phyloP scores from a whole-genome alignment of 352 stramenopile species.

The Globisporangium rhizosaccharum region DNA sequence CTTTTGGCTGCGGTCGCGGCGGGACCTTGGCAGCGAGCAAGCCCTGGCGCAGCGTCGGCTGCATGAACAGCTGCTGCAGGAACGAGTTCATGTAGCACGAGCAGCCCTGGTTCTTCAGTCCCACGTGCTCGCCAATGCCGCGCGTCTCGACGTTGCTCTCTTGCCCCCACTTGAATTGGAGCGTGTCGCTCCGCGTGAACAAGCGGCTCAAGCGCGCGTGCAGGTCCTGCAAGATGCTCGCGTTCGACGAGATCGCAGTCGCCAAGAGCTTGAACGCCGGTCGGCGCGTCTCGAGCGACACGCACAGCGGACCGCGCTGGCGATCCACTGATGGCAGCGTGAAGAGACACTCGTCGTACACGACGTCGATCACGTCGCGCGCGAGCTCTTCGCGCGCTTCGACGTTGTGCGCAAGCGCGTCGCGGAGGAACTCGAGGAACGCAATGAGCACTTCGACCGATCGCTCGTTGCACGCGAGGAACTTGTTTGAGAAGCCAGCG shows the following conservation, averaged over 20 bases:
- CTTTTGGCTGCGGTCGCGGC: constrained; percentile 38
- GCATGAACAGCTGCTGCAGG: constrained; percentile 96
- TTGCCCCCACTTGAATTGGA: constrained; percentile 76
- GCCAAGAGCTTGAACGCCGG: constrained; percentile 79
- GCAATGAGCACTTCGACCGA: constrained; percentile 65
- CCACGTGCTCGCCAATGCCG: constrained; percentile 82
- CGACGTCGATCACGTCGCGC: constrained; percentile 64
- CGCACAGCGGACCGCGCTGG: constrained; percentile 61
- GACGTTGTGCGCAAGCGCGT: constrained; percentile 56
- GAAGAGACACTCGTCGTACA: constrained; percentile 84
- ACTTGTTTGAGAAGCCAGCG: constrained; percentile 72
- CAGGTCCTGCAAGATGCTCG: constrained; percentile 56
- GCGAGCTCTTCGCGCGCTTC: constrained; percentile 48
- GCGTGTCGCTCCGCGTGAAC: constrained; percentile 56
- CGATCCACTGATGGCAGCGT: constrained; percentile 64
- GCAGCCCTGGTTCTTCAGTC: constrained; percentile 98
- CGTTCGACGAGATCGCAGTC: constrained; percentile 66
- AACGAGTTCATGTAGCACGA: constrained; percentile 99
- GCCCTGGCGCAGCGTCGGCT: constrained; percentile 71
- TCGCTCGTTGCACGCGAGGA: constrained; percentile 65
- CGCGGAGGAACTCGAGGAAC: constrained; percentile 72
- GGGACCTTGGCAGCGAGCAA: constrained; percentile 69
- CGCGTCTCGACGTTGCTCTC: constrained; percentile 80
- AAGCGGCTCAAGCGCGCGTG: constrained; percentile 46
- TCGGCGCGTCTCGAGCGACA: constrained; percentile 70